Evolutionary conservation across 164 flowering plant genomes (phyloP), one percentile per base, ranked within the genome.

Genomic region (Pachysandra terminalis): DNA sequence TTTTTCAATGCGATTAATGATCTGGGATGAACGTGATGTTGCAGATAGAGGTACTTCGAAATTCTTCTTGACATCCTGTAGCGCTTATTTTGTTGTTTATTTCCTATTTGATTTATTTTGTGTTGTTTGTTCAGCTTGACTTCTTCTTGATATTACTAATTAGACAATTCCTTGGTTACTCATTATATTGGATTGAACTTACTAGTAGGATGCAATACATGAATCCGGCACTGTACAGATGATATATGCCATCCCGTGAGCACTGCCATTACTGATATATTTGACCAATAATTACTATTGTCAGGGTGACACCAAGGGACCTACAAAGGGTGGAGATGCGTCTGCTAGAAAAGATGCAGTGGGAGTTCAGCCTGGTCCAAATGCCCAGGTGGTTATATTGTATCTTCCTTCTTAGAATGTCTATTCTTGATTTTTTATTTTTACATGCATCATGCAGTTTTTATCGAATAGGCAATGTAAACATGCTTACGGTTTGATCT

Each of bases 241-340:
- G 37, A 32, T 32, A 3, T 32, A 3, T 32, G 37, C 7, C 7
- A 7, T 32, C 7, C 37, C 3, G 7, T 32, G 5, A 32, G 37
- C 37, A 32, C 37, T 27, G 23, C 15, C 7, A 15, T 56, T 14
- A 45, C 12, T n/a, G 19, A 25, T 51, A 6, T 59, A 2, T 40
- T 57, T 35, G 53, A 13, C 16, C 23, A 56, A 62, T 14, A 14
- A 23, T 23, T 15, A 49, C 21, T 61, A 53, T 66, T 24, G 55
- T 24, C 59, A 79, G 82, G 79, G 79, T 66, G 82, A 79, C 17
- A 68, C 67, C 59, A 79, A 76, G 62, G 82, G 77, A 52, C 51
- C 79, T 28, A 45, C 71, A 14, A 79, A 76, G 67, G 66, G 71
- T 72, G 78, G 77, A 23, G 82, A 79, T 58, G 76, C 71, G 0